phyloP scores from a whole-genome alignment of 1,139 yeast species.

The Chernovozyma sophiae-reginae region DNA sequence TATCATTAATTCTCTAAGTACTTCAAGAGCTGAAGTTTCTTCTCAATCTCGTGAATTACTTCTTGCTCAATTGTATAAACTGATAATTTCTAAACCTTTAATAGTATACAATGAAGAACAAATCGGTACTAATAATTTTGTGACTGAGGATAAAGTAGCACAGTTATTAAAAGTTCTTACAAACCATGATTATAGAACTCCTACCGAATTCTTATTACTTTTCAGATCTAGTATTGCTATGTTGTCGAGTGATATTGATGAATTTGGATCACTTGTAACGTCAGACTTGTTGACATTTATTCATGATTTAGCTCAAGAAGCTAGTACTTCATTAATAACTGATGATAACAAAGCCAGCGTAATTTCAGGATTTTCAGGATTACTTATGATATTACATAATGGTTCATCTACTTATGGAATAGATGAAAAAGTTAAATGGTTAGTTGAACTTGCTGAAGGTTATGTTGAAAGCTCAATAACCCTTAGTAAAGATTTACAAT shows the following conservation, averaged over 20 bases:
- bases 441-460: conserved; percentile 46
- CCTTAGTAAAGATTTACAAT: conserved; percentile 27
- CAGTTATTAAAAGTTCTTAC: conserved; percentile 30
- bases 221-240: conserved; percentile 42
- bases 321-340: conserved; percentile 27
- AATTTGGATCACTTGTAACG: conserved; percentile 44
- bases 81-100: conserved; percentile 43
- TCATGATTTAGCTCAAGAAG: conserved; percentile 29
- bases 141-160: conserved; percentile 35
- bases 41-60: conserved; percentile 48
- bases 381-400: conserved; percentile 42
- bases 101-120: conserved; percentile 35
- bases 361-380: conserved; percentile 42
- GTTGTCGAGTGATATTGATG: conserved; percentile 47
- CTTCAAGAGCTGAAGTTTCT: conserved; percentile 43
- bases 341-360: conserved; percentile 38
- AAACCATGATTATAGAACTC: conserved; percentile 34
- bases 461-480: conserved; percentile 34
- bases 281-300: conserved; percentile 36
- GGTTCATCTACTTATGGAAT: conserved; percentile 50
- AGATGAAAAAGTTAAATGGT: conserved; percentile 41
- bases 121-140: conserved; percentile 27
- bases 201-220: conserved; percentile 40
- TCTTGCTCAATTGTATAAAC: conserved; percentile 47
- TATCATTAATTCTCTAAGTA: conserved; percentile 34